Conservation (phyloP, 208 protist species). For the Trypanosoma rangeli region DNA sequence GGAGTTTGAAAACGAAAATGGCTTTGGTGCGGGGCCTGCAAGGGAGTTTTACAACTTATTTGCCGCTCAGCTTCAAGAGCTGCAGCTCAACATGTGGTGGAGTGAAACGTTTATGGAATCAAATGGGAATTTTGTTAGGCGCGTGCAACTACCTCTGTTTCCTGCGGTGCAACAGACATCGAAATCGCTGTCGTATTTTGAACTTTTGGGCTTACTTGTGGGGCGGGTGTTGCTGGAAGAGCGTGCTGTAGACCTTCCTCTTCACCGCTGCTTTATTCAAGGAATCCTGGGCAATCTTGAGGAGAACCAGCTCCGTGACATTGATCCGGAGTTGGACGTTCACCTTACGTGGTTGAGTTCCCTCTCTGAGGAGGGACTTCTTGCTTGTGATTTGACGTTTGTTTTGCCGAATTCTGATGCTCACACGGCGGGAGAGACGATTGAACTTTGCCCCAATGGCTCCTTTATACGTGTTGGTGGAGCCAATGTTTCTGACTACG, state of each 20-base stretch:
- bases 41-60: slow-evolving; percentile 79
- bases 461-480: slow-evolving; percentile 24
- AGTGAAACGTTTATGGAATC: slow-evolving; percentile 37
- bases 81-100: slow-evolving; percentile 47
- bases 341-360: slow-evolving; percentile 35
- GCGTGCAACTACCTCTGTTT: slow-evolving; percentile 33
- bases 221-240: slow-evolving; percentile 60
- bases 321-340: slow-evolving; percentile 51
- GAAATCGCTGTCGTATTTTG: slow-evolving; percentile 49
- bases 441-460: slow-evolving; percentile 32
- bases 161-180: slow-evolving; percentile 34
- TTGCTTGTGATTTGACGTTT: slow-evolving; percentile 53
- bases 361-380: slow-evolving; percentile 42
- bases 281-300: slow-evolving; percentile 45
- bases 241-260: slow-evolving; percentile 44
- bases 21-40: slow-evolving; percentile 77
- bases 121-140: slow-evolving; percentile 3
- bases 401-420: slow-evolving; percentile 41
- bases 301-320: slow-evolving; percentile 12
- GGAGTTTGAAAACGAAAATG: slow-evolving; percentile 74
- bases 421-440: background rate
- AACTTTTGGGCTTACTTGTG: slow-evolving; percentile 64
- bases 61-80: slow-evolving; percentile 38
- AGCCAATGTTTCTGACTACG: slow-evolving; percentile 56
- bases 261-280: slow-evolving; percentile 64